phyloP scores from a whole-genome alignment of 169 alveolate species.

The Cardiosporidium cionae region DNA sequence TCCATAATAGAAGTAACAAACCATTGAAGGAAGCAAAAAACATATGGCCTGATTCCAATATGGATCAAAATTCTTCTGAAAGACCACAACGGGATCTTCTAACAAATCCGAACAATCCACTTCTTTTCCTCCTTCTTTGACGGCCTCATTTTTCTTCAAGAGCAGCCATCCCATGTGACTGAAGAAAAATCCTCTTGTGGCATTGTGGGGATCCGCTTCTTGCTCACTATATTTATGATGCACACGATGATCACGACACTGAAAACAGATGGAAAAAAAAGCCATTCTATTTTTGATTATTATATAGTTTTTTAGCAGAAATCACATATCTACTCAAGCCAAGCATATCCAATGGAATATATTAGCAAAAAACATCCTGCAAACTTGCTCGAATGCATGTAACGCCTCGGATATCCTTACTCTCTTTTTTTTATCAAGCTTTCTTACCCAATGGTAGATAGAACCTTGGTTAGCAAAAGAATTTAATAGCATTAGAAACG shows the following conservation, averaged over 20 bases:
- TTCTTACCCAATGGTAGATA: conserved; percentile 66
- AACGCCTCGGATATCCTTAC: too few relatives aligned
- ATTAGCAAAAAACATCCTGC: neutral
- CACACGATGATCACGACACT: conserved; percentile 56
- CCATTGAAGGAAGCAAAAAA: conserved; percentile 57
- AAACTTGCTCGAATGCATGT: neutral
- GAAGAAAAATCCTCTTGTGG: conserved; percentile 63
- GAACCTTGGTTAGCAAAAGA: conserved; percentile 68
- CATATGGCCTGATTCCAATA: conserved; percentile 60
- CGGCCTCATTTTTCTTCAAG: conserved; percentile 37
- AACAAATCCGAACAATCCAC: conserved; percentile 27
- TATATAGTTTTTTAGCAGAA: neutral
- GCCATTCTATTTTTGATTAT: neutral
- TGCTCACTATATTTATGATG: conserved; percentile 70
- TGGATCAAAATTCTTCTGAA: conserved; percentile 48
- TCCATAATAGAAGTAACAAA: conserved; percentile 47
- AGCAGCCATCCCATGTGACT: conserved; percentile 76
- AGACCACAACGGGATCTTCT: conserved; percentile 31
- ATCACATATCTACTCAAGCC: neutral
- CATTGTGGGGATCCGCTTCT: conserved; percentile 66
- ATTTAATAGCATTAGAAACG: conserved; percentile 52
- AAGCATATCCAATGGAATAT: neutral
- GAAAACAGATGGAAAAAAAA: neutral
- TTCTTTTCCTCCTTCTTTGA: conserved; percentile 18
- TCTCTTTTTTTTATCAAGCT: neutral